Percentiles rank a stretch among this genome's conserved stretches.
phyloP scores from a whole-genome alignment of 2,329 filamentous ascomycete species.

The Botrytis paeoniae region DNA sequence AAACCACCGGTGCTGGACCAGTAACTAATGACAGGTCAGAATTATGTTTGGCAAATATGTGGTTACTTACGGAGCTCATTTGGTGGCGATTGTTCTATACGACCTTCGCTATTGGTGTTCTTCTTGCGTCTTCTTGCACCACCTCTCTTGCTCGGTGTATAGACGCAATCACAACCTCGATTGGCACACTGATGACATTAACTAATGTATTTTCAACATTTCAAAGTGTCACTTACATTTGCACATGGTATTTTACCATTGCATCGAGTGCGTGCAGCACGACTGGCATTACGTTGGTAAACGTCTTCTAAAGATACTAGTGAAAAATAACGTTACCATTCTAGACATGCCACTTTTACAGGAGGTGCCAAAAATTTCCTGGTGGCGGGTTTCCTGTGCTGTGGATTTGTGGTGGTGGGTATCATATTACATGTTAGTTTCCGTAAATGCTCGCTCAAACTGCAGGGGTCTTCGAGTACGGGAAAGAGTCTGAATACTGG shows the following conservation, averaged over 20 bases:
- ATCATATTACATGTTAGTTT: slow-evolving; percentile 4
- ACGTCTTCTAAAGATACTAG: background rate
- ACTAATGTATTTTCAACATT: background rate
- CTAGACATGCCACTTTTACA: slow-evolving; percentile 50
- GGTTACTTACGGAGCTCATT: slow-evolving; percentile 17
- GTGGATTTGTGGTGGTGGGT: slow-evolving; percentile 1
- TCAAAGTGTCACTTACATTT: slow-evolving; percentile 39
- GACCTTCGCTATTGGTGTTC: background rate
- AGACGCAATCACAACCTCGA: slow-evolving; percentile 34
- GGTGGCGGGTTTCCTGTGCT: slow-evolving; percentile 22
- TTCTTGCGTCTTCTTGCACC: slow-evolving; percentile 33
- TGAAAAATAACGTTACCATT: slow-evolving; percentile 43
- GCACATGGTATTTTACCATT: slow-evolving; percentile 46
- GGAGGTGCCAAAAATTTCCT: slow-evolving; percentile 41
- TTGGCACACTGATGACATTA: slow-evolving; percentile 29
- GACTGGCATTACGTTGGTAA: slow-evolving; percentile 35
- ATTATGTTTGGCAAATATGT: background rate
- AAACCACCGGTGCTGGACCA: slow-evolving; percentile 12
- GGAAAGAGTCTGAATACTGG: background rate
- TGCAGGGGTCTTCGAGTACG: background rate
- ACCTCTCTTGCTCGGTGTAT: slow-evolving; percentile 35
- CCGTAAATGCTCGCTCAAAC: background rate
- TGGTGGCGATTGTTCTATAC: background rate
- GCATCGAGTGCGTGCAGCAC: slow-evolving; percentile 47
- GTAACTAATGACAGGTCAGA: slow-evolving; percentile 6